Conservation (phyloP, 2,329 filamentous ascomycete genomes). For the Calonectria fujianensis region DNA sequence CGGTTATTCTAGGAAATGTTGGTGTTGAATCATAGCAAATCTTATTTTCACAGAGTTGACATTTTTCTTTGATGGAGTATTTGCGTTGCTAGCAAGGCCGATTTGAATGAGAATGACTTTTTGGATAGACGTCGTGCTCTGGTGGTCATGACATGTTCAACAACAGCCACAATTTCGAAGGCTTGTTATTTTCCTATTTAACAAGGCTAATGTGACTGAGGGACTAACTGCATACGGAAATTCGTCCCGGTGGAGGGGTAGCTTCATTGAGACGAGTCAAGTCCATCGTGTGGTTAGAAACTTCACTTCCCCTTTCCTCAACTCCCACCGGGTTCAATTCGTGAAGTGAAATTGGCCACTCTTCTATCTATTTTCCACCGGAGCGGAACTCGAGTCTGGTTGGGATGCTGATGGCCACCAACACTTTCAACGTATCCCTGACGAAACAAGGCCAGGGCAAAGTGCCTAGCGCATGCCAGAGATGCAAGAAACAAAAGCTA, state of each 20-base stretch:
- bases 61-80: neutral
- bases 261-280: neutral
- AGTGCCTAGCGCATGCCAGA: constrained; percentile 24
- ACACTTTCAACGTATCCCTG: neutral
- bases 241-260: constrained; percentile 22
- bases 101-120: neutral
- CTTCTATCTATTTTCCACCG: neutral
- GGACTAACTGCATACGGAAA: neutral
- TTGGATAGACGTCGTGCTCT: neutral
- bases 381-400: neutral
- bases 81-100: neutral
- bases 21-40: neutral
- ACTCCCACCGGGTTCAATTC: neutral
- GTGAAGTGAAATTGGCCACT: neutral
- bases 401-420: neutral
- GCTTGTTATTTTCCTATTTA: neutral
- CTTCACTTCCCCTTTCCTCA: neutral
- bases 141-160: neutral
- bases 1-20: neutral
- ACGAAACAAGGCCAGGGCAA: constrained; percentile 12
- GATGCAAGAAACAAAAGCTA: constrained; percentile 32
- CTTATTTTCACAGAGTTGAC: neutral
- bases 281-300: neutral
- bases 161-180: neutral
- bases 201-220: neutral